phyloP scores from a whole-genome alignment of 768 basidiomycete species.

The Wakefieldia striispora region DNA sequence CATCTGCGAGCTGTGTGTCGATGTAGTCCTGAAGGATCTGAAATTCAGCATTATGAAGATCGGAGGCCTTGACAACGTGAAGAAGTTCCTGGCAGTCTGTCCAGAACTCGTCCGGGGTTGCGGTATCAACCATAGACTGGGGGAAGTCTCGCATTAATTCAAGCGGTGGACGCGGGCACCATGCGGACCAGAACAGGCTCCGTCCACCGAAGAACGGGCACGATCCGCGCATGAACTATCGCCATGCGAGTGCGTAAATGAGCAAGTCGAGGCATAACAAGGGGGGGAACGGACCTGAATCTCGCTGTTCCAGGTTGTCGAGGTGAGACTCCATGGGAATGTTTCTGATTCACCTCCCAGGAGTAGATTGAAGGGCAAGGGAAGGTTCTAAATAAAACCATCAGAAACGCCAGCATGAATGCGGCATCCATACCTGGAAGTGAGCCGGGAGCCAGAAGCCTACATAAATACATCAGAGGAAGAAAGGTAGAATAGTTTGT shows the following conservation, averaged over 20 bases:
- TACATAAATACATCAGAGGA: background rate
- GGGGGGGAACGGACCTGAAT: background rate
- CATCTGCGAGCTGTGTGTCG: background rate
- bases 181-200: conserved; percentile 15
- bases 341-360: conserved; percentile 3
- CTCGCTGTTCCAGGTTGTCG: conserved; percentile 3
- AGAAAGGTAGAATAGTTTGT: background rate
- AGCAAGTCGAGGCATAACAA: too few relatives aligned
- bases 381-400: background rate
- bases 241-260: background rate
- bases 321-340: conserved; percentile 5
- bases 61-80: background rate
- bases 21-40: conserved; percentile 4
- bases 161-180: conserved; percentile 12
- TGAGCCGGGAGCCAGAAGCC: conserved; percentile 11
- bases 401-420: background rate
- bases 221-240: conserved; percentile 13
- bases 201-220: conserved; percentile 19
- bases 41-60: conserved; percentile 2
- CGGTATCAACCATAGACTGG: conserved; percentile 4
- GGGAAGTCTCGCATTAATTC: conserved; percentile 18
- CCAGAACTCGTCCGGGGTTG: conserved; percentile 3
- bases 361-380: conserved; percentile 9
- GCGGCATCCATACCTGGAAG: conserved; percentile 3
- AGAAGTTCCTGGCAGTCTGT: background rate